Base-by-base conservation (phyloP, 106 monocot genomes). In the Xerophyta viscosa region DNA sequence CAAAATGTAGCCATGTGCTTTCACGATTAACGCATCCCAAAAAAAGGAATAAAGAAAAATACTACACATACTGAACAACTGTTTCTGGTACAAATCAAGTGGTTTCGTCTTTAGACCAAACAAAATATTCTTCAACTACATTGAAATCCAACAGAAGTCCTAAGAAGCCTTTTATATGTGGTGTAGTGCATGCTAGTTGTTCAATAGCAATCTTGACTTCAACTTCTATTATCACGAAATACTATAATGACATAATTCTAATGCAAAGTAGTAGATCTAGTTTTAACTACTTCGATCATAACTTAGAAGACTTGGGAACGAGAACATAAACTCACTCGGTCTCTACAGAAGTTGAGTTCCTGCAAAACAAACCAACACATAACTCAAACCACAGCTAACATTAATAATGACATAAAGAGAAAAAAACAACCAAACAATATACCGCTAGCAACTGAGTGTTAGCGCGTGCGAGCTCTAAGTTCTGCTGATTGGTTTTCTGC, bases 391-490 rank as follows among this genome's bases (percentile, higher is more conserved):
- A 39, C 2, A 15, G 20, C 13, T 20, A 22, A 5, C 1, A 14
- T 27, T 26, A 58, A 25, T 20, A 57, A 19, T 27, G 13, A 25
- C 39, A 24, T 9, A 25, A 36, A 21, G 10, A 36, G 26, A 17
- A 13, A 21, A 22, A 48, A 36, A 8, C n/a, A 43, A 2, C 17
- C 8, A 56, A 36, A 25, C 25, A 55, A 55, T 54, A 9, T 48
- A 74, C 74, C 37, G 56, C 51, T 29, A 62, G 55, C 67, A 57
- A 61, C 29, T 49, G 54, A 25, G 66, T 37, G 31, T 74, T 61
- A 13, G 67, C 25, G 20, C 41, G 61, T 24, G 74, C 74, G 20
- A 74, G 61, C 15, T 49, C 37, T 56, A 46, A 54, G 52, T 74
- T 74, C 56, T 74, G 74, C 29, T 56, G 61, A 24, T 30, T 26